phyloP scores from a whole-genome alignment of 495 filamentous ascomycete genomes.

The Penicillium subrubescens region DNA sequence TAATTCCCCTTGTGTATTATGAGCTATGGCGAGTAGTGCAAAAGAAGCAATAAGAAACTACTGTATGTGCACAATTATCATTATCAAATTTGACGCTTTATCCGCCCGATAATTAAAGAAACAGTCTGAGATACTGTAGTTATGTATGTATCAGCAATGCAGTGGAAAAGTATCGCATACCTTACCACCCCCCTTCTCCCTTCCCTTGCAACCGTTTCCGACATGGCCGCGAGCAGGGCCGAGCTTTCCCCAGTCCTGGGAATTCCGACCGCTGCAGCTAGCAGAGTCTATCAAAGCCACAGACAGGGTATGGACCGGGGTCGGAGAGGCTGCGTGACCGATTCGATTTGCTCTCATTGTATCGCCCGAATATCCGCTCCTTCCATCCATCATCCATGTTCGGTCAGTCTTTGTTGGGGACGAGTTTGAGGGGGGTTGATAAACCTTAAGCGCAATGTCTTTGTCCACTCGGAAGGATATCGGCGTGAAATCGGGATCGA shows the following conservation, averaged over 20 bases:
- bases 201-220: background rate
- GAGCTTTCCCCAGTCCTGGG: conserved; percentile 11
- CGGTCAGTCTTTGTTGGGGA: background rate
- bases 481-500: background rate
- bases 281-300: conserved; percentile 27
- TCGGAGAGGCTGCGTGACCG: conserved; percentile 19
- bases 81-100: background rate
- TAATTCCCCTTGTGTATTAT: background rate
- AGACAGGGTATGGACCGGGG: conserved; percentile 20
- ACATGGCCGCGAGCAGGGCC: background rate
- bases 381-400: background rate
- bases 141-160: background rate
- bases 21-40: background rate
- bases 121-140: too few species aligned
- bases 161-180: background rate
- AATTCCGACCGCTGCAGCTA: conserved; percentile 18
- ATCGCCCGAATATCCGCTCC: conserved; percentile 5
- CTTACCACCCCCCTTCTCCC: background rate
- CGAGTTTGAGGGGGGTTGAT: background rate
- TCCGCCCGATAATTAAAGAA: background rate
- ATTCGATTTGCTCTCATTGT: conserved; percentile 4
- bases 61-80: background rate
- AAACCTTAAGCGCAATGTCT: background rate
- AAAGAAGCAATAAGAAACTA: conserved; percentile 1
- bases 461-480: background rate